Percentiles rank a stretch among this genome's conserved stretches.
phyloP scores from a whole-genome alignment of 768 basidiomycete genomes.

The Mycena latifolia region DNA sequence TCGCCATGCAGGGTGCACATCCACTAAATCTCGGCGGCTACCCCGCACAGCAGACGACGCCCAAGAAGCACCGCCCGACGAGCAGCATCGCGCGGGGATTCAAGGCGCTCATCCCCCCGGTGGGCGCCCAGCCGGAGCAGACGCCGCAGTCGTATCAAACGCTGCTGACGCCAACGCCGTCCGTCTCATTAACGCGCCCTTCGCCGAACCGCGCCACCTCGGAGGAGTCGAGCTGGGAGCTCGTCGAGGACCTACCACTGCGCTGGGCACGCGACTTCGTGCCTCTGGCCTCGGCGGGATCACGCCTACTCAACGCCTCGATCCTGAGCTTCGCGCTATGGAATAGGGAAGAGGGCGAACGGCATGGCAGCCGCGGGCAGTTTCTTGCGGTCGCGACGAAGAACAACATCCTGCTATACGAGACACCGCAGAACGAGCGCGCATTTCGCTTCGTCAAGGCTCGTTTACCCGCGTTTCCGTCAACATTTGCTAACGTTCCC shows the following conservation, averaged over 20 bases:
- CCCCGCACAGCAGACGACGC: slow-evolving; percentile 62
- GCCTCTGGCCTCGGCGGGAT: slow-evolving; percentile 76
- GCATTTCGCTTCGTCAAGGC: slow-evolving; percentile 89
- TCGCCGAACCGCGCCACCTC: slow-evolving; percentile 42
- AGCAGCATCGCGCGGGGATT: slow-evolving; percentile 73
- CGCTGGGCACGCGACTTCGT: slow-evolving; percentile 93
- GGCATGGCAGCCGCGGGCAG: slow-evolving; percentile 58
- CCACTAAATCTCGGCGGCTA: slow-evolving; percentile 73
- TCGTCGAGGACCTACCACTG: slow-evolving; percentile 79
- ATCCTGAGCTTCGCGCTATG: slow-evolving; percentile 79
- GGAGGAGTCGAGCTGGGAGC: slow-evolving; percentile 74
- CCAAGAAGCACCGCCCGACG: slow-evolving; percentile 64
- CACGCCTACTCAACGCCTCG: slow-evolving; percentile 68
- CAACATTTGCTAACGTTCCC: slow-evolving; percentile 6
- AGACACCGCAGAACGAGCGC: slow-evolving; percentile 85
- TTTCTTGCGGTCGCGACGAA: slow-evolving; percentile 85
- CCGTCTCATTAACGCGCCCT: slow-evolving; percentile 6
- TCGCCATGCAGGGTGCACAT: slow-evolving; percentile 58
- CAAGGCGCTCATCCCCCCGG: slow-evolving; percentile 64
- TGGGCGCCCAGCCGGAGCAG: slow-evolving; percentile 34
- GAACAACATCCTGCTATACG: slow-evolving; percentile 78
- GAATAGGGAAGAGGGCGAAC: slow-evolving; percentile 62
- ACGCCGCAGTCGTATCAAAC: slow-evolving; percentile 46
- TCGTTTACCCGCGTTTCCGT: slow-evolving; percentile 19
- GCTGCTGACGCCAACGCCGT: slow-evolving; percentile 45